Conservation (phyloP, 2,329 filamentous ascomycete genomes). For the Botrytis porri region DNA sequence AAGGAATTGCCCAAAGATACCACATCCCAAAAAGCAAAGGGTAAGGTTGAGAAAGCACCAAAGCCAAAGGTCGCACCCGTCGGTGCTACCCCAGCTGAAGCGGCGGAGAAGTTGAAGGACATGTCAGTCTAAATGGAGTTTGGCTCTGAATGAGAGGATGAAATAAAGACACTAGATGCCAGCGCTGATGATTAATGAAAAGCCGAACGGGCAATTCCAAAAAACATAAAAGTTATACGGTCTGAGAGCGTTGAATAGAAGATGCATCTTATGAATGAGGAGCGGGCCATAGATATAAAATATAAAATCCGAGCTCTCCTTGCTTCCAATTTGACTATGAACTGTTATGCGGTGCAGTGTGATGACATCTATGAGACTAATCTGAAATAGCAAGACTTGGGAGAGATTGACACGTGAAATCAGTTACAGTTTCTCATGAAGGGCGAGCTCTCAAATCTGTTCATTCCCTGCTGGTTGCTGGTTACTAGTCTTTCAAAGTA, state of each 20-base stretch:
- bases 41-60: conserved; percentile 35
- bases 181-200: conserved; percentile 8
- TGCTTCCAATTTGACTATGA: not conserved
- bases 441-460: not conserved
- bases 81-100: conserved; percentile 31
- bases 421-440: not conserved
- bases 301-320: not conserved
- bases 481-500: not conserved
- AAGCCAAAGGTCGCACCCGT: conserved; percentile 34
- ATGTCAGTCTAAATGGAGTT: conserved; percentile 29
- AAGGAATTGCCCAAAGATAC: conserved; percentile 81
- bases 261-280: not conserved
- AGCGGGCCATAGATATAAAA: conserved; percentile 1
- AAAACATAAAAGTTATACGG: conserved; percentile 2
- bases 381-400: not conserved
- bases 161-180: not conserved
- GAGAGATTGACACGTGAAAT: not conserved
- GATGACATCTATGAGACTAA: too few species aligned
- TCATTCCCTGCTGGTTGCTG: not conserved
- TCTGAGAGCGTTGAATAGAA: not conserved
- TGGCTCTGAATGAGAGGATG: not conserved
- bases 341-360: not conserved
- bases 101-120: conserved; percentile 41
- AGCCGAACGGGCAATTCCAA: not conserved
- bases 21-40: conserved; percentile 55